Conservation (phyloP, 169 alveolate genomes). For the Hepatocystis sp. region DNA sequence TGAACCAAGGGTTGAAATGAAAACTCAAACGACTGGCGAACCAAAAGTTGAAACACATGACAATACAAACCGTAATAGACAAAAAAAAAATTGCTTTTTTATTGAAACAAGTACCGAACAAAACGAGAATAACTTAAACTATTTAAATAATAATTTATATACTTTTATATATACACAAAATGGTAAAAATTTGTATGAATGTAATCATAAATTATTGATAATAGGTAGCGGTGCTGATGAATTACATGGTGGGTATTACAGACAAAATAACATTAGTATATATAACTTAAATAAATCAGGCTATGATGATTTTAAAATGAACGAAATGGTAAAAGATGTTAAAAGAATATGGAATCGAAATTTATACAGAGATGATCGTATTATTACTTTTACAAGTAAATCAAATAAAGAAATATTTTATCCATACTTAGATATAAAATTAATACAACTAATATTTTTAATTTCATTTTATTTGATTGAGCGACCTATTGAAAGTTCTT, state of each 20-base stretch:
- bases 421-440: conserved; percentile 41
- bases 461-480: conserved; percentile 66
- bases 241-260: conserved; percentile 83
- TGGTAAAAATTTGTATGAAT: not conserved
- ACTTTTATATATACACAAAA: no score
- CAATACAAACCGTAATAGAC: no score
- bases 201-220: conserved; percentile 28
- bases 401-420: conserved; percentile 74
- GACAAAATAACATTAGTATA: conserved; percentile 76
- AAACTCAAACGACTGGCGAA: no score
- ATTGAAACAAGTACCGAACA: no score
- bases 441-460: conserved; percentile 41
- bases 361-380: conserved; percentile 84
- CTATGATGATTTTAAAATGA: not conserved
- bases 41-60: no score
- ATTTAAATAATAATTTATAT: no score
- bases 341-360: conserved; percentile 83
- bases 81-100: no score
- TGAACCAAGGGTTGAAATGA: no score
- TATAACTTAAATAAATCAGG: no score
- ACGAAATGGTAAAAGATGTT: conserved; percentile 74
- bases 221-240: conserved; percentile 88
- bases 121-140: no score
- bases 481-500: conserved; percentile 10
- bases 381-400: conserved; percentile 60